Conservation (phyloP, 2,329 filamentous ascomycete genomes). For the Nakataea oryzae region DNA sequence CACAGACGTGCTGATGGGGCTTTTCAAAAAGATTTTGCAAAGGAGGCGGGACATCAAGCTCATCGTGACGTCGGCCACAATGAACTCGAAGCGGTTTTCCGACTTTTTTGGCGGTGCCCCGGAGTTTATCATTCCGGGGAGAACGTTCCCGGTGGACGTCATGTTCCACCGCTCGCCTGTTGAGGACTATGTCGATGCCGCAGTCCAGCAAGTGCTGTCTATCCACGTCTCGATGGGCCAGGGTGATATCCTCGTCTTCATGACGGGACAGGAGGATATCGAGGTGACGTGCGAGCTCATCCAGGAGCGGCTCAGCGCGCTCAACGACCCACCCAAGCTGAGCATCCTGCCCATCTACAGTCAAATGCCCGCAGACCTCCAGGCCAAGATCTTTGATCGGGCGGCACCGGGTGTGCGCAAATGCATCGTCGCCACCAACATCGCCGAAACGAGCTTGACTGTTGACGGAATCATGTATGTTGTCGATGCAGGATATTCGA, state of each 20-base stretch:
- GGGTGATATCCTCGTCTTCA: conserved; percentile 95
- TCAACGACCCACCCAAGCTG: conserved; percentile 91
- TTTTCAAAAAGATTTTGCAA: conserved; percentile 94
- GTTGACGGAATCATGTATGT: conserved; percentile 99
- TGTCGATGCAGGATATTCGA: conserved; percentile 90
- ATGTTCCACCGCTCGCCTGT: conserved; percentile 92
- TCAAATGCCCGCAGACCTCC: conserved; percentile 96
- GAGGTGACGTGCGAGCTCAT: conserved; percentile 92
- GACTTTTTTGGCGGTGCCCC: conserved; percentile 94
- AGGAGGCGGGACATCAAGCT: conserved; percentile 84
- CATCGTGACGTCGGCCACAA: conserved; percentile 95
- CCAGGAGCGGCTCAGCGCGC: conserved; percentile 72
- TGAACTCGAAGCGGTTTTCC: conserved; percentile 95
- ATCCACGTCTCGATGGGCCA: conserved; percentile 92
- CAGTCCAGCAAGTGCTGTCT: conserved; percentile 88
- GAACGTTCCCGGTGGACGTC: conserved; percentile 94
- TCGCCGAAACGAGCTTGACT: conserved; percentile 94
- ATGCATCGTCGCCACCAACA: conserved; percentile 97
- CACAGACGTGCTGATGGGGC: conserved; percentile 91
- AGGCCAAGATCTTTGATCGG: conserved; percentile 94
- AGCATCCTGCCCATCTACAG: conserved; percentile 97
- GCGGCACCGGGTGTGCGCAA: conserved; percentile 87
- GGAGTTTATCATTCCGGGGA: conserved; percentile 90
- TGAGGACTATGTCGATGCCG: conserved; percentile 95
- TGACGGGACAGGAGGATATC: conserved; percentile 98